Conservation (phyloP, 2,329 filamentous ascomycete species). For the Pochonia chlamydosporia region DNA sequence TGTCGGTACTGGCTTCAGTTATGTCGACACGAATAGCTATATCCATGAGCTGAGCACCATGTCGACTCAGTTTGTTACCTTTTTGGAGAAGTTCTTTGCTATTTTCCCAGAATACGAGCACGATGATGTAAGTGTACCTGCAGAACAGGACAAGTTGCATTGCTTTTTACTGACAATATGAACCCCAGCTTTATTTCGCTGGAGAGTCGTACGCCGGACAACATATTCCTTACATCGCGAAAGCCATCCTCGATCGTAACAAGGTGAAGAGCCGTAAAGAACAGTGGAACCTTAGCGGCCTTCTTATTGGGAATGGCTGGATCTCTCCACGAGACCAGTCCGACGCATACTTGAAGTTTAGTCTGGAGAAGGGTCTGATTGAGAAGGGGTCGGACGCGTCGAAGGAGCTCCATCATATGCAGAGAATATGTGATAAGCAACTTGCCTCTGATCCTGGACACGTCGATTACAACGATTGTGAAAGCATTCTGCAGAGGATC, state of each 20-base stretch:
- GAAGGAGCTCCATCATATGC: constrained; percentile 60
- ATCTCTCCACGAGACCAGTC: constrained; percentile 90
- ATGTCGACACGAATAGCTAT: constrained; percentile 84
- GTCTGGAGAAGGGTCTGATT: constrained; percentile 71
- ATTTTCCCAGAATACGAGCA: constrained; percentile 87
- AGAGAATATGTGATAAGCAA: constrained; percentile 62
- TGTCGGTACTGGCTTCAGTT: constrained; percentile 94
- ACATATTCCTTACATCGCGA: constrained; percentile 95
- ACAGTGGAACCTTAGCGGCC: constrained; percentile 72
- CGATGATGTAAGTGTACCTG: constrained; percentile 71
- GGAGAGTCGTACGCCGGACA: constrained; percentile 97
- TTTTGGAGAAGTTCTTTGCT: constrained; percentile 85
- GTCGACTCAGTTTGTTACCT: constrained; percentile 80
- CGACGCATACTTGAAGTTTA: constrained; percentile 74
- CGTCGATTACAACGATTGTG: constrained; percentile 68
- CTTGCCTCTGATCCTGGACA: constrained; percentile 39
- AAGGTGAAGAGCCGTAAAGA: constrained; percentile 37
- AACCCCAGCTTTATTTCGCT: constrained; percentile 89
- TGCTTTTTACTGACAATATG: no score
- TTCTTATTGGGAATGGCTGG: constrained; percentile 97
- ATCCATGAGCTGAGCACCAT: constrained; percentile 81
- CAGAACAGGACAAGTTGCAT: no score
- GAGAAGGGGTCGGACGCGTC: constrained; percentile 58
- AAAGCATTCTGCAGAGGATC: constrained; percentile 68
- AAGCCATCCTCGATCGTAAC: constrained; percentile 84